Base-by-base conservation (phyloP, 768 basidiomycete genomes). In the Leccinum subtestaceum region DNA sequence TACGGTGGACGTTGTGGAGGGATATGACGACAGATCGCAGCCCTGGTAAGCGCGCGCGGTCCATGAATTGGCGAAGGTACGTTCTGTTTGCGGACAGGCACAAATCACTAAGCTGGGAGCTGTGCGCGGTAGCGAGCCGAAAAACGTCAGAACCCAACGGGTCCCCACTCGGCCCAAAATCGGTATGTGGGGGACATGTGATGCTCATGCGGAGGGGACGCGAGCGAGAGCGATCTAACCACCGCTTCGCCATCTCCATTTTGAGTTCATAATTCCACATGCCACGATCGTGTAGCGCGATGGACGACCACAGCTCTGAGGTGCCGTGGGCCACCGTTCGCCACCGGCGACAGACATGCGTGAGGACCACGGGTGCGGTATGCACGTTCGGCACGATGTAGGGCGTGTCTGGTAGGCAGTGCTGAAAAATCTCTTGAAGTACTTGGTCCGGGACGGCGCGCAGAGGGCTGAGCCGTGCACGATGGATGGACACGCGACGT, bases 301-400 rank as follows among this genome's bases (percentile, higher is more conserved):
- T 60, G 50, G 64, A 69, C 10, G 71, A 62, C 74, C 74, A 75
- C 1, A 75, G 56, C 55, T 73, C 70, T 3, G 75, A 70, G 2
- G 75, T 69, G 5, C 63, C 59, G 15, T 67, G 64, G 21, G 56
- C 65, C 56, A 76, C 63, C 6, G 31, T 50, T 46, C 74, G 62
- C 74, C 74, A 75, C 25, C 72, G 64, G 17, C 64, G 72, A 59
- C 74, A 75, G 29, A 75, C 64, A 19, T 66, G 74, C 1, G 71
- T 66, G 40, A 76, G 70, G 40, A 75, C 56, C 8, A 76, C 56
- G 3, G 75, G 75, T 29, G 73, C 71, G 6, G 62, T 57, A 51
- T 32, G 59, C 6, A 55, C 50, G 23, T 63, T 38, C 2, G 72
- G 75, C 3, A 61, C 53, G 55, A 66, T n/a, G 53, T 65, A 74